Base-by-base conservation (phyloP, 2,329 filamentous ascomycete species). In the Alternaria tenuissima region DNA sequence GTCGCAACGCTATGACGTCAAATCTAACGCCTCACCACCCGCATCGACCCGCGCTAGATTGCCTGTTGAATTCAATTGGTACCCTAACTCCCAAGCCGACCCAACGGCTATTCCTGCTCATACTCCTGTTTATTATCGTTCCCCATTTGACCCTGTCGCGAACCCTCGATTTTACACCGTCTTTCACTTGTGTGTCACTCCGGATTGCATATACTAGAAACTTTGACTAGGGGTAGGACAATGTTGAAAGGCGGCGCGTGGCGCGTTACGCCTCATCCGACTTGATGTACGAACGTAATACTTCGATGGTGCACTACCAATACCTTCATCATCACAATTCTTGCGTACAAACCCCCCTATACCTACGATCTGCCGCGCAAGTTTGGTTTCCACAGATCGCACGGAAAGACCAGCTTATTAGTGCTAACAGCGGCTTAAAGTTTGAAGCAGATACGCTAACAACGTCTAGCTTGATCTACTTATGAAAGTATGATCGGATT, bases 281-380 rank as follows among this genome's bases (percentile, higher is more conserved):
- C 28, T 3, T 9, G 5, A 18, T 30, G 44, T 28, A 48, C 28
- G 7, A 28, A 32, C 28, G 32, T 48, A 16, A 12, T 48, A 48
- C 18, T 34, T 30, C 28, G 11, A 22, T 16, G 28, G 28, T 34
- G 28, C 30, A 47, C 14, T 36, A 30, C 46, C 5, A 48, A 48
- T 34, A 36, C 46, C 16, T 4, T 48, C 5, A 34, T 20, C 16
- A 5, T 34, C 14, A 36, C 46, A 11, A 34, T 20, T 5, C 30
- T 48, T 34, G 18, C 32, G 4, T 48, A 34, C 46, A 48, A 34
- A 16, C 18, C 46, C 18, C 22, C 44, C 14, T 34, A 30, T 34
- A 18, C 18, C 46, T 11, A 36, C 46, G 46, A 48, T 48, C 46
- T 48, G 46, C 22, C 30, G 22, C 46, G 20, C 46, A 48, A 48